Conservation (phyloP, 2,329 filamentous ascomycete genomes). For the Penicillium sp. region DNA sequence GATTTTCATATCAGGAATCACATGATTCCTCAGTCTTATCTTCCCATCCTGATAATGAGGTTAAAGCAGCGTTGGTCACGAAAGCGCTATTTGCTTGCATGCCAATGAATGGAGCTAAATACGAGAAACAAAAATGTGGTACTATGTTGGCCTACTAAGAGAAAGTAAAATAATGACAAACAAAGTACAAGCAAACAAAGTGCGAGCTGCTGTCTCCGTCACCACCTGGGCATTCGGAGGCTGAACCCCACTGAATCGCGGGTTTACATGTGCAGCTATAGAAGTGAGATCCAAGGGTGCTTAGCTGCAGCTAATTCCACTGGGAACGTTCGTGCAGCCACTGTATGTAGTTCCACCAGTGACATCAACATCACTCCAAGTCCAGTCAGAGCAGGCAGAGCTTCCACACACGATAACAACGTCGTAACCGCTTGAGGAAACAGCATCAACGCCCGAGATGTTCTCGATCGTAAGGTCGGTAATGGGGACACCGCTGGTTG, state of each 20-base stretch:
- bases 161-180: not conserved
- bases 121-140: too few relatives aligned
- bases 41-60: too few relatives aligned
- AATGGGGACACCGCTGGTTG: constrained; percentile 43
- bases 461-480: constrained; percentile 37
- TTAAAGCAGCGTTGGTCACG: too few relatives aligned
- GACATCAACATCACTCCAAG: constrained; percentile 51
- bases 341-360: constrained; percentile 53
- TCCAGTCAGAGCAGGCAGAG: constrained; percentile 50
- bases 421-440: constrained; percentile 34
- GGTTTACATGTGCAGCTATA: too few relatives aligned
- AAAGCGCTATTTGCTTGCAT: too few relatives aligned
- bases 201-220: not conserved
- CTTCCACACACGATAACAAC: constrained; percentile 57
- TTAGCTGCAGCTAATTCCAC: constrained; percentile 29
- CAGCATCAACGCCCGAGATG: constrained; percentile 35
- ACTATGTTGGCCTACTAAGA: too few relatives aligned
- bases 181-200: not conserved
- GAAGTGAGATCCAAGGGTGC: not conserved
- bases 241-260: too few relatives aligned
- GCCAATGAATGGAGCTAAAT: too few relatives aligned
- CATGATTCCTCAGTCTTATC: too few relatives aligned
- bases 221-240: not conserved
- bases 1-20: too few relatives aligned
- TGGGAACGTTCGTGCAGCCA: constrained; percentile 44